Conservation (phyloP, 2,329 filamentous ascomycete genomes). For the Pestalotiopsis sp. region DNA sequence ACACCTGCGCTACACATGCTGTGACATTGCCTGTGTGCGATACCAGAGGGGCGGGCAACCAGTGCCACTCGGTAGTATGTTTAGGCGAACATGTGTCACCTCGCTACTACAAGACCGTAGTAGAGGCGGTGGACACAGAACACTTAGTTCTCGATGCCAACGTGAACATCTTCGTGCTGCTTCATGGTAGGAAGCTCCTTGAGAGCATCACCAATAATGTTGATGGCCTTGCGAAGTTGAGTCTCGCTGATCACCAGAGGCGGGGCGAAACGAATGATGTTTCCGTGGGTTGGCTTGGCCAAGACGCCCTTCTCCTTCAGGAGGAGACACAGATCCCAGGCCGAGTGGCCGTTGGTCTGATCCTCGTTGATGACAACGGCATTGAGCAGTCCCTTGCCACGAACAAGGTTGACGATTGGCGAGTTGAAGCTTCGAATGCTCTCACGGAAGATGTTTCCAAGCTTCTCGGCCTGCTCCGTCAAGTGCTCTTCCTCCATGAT, state of each 20-base stretch:
- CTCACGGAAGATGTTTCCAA: conserved; percentile 82
- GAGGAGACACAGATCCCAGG: conserved; percentile 95
- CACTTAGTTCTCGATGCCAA: conserved; percentile 25
- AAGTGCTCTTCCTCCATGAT: conserved; percentile 90
- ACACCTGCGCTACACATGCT: neutral
- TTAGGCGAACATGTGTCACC: neutral
- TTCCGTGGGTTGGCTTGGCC: conserved; percentile 97
- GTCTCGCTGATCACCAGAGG: conserved; percentile 91
- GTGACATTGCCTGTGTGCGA: neutral
- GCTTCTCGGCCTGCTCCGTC: conserved; percentile 75
- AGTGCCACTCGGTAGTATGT: neutral
- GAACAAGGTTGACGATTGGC: conserved; percentile 77
- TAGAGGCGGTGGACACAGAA: neutral
- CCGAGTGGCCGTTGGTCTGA: conserved; percentile 79
- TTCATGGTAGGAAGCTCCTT: conserved; percentile 73
- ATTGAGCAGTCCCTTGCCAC: conserved; percentile 93
- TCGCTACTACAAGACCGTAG: neutral
- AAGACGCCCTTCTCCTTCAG: conserved; percentile 93
- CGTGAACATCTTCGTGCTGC: conserved; percentile 33
- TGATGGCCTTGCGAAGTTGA: conserved; percentile 75
- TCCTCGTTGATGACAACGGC: conserved; percentile 94
- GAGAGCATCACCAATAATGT: conserved; percentile 80
- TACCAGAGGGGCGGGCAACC: neutral
- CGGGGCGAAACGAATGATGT: conserved; percentile 97
- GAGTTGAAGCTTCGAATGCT: conserved; percentile 74